Conservation (phyloP, 202 grass and related monocot genomes). For the Carex sylvatica region DNA sequence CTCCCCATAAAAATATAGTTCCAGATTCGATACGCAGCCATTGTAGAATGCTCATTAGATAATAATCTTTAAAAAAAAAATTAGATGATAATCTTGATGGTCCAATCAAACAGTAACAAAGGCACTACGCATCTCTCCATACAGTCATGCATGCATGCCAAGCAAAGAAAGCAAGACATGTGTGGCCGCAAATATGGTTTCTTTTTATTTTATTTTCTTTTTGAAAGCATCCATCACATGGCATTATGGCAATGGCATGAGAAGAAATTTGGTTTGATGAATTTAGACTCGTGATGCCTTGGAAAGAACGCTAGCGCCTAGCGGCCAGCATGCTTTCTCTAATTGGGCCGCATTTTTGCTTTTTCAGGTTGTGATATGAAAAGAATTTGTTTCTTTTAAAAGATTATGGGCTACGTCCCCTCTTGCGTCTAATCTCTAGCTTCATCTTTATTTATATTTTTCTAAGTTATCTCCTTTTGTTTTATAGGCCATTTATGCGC, state of each 20-base stretch:
- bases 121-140: too few relatives aligned
- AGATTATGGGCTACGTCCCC: conserved; percentile 2
- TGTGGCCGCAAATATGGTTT: background rate
- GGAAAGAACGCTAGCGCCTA: background rate
- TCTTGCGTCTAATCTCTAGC: background rate
- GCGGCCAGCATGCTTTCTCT: background rate
- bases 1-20: too few relatives aligned
- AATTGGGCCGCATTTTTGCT: conserved; percentile 4
- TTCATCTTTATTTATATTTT: background rate
- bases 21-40: background rate
- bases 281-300: conserved; percentile 9
- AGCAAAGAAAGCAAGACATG: background rate
- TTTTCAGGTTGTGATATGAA: conserved; percentile 20
- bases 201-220: background rate
- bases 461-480: background rate
- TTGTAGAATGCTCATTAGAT: background rate
- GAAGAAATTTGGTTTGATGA: background rate
- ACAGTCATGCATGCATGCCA: background rate
- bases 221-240: background rate
- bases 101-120: background rate
- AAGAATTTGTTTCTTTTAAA: background rate
- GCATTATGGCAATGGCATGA: background rate
- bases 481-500: background rate
- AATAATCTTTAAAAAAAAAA: background rate
- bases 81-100: background rate